phyloP scores from a whole-genome alignment of 2,329 filamentous ascomycete species.

The Periconia macrospinosa region DNA sequence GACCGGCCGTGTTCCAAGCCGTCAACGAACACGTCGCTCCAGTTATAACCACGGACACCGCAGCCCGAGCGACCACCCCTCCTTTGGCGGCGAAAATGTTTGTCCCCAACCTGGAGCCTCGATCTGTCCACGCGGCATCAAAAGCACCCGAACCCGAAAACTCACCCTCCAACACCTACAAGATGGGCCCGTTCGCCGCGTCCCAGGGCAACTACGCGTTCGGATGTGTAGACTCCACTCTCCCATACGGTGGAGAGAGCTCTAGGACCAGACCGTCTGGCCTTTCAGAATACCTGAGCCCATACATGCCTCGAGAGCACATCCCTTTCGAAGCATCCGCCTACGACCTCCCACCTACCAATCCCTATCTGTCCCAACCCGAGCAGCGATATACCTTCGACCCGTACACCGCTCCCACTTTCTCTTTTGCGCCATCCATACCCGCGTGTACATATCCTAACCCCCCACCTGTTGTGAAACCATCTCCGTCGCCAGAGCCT shows the following conservation, averaged over 20 bases:
- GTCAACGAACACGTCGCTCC: conserved; percentile 1
- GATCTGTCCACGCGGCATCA: not conserved
- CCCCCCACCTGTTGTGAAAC: too few relatives aligned
- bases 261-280: conserved; percentile 9
- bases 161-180: not conserved
- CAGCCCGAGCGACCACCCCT: too few relatives aligned
- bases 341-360: conserved; percentile 1
- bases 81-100: too few relatives aligned
- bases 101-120: too few relatives aligned
- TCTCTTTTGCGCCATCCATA: too few relatives aligned
- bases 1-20: conserved; percentile 10
- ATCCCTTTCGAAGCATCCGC: conserved; percentile 4
- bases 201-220: not conserved
- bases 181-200: conserved; percentile 2
- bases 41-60: too few relatives aligned
- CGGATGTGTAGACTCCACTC: conserved; percentile 10
- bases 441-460: too few relatives aligned
- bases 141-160: not conserved
- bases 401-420: not conserved
- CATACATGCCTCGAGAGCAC: conserved; percentile 8
- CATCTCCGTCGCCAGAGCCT: too few relatives aligned
- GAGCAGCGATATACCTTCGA: not conserved
- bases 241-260: conserved; percentile 21
- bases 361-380: not conserved
- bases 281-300: conserved; percentile 6